Evolutionary conservation across 768 basidiomycete species (phyloP).

Genomic region (Boletus subcaerulescens): DNA sequence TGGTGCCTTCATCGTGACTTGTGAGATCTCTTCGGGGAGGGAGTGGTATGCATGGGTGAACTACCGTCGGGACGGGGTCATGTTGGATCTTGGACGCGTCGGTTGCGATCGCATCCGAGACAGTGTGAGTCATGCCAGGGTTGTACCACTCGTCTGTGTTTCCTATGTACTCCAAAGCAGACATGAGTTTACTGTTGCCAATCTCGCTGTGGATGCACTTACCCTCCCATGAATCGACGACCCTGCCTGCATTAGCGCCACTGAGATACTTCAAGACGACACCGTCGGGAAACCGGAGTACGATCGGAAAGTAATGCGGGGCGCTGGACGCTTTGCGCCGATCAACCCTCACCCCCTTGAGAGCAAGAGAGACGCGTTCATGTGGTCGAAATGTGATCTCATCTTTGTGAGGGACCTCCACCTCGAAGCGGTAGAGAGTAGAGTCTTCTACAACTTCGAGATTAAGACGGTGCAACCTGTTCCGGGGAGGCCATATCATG

Average conservation of each 20-base stretch:
- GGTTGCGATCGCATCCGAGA: slow-evolving; percentile 10
- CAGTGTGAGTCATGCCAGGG: slow-evolving; percentile 8
- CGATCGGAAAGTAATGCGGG: slow-evolving; percentile 37
- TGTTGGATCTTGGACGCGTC: slow-evolving; percentile 3
- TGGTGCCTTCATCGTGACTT: background rate
- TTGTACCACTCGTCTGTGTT: slow-evolving; percentile 28
- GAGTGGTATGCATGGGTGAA: background rate
- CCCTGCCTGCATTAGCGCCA: slow-evolving; percentile 24
- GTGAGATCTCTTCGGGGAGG: background rate
- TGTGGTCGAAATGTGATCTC: slow-evolving; percentile 39
- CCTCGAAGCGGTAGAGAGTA: slow-evolving; percentile 34
- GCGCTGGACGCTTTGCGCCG: slow-evolving; percentile 26
- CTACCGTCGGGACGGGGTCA: background rate
- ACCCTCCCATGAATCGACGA: slow-evolving; percentile 45
- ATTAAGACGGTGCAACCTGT: slow-evolving; percentile 31
- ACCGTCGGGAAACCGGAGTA: slow-evolving; percentile 43
- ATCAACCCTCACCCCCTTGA: slow-evolving; percentile 42
- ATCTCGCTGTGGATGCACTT: slow-evolving; percentile 6
- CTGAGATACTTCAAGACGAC: slow-evolving; percentile 39
- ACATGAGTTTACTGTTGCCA: background rate
- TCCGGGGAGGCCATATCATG: slow-evolving; percentile 44
- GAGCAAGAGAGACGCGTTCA: slow-evolving; percentile 45
- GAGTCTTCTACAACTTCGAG: slow-evolving; percentile 20
- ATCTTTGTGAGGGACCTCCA: slow-evolving; percentile 34
- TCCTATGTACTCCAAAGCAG: slow-evolving; percentile 2